These are phyloP conservation scores for Haplographium delicatum DNA, from an alignment of 495 filamentous ascomycete genomes.

Conservation along the genomic window DNA sequence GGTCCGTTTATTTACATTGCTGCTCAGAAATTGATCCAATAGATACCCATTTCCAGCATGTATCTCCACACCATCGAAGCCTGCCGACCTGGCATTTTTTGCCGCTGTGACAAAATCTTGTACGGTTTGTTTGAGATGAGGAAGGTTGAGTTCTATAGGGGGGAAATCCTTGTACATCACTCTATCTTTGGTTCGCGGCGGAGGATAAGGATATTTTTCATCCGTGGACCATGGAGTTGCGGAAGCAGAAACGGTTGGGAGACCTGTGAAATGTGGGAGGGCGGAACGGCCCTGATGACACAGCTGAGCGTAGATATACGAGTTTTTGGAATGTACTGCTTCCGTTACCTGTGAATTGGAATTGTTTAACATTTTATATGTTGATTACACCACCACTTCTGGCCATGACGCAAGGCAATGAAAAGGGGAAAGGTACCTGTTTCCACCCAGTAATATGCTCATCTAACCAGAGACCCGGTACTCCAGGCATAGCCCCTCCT, in stretches of 20 bases:
- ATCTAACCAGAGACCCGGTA: conserved; percentile 42
- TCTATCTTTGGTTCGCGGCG: conserved; percentile 14
- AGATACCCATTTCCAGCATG: conserved; percentile 61
- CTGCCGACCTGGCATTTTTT: conserved; percentile 53
- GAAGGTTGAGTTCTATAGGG: conserved; percentile 39
- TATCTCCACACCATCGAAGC: conserved; percentile 61
- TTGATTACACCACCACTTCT: too few species aligned
- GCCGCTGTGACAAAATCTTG: conserved; percentile 42
- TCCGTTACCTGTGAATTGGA: too few species aligned
- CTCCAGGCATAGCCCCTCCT: conserved; percentile 42
- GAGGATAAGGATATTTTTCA: conserved; percentile 14
- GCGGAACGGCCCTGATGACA: conserved; percentile 46
- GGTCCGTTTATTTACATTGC: conserved; percentile 49
- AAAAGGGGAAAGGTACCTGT: too few species aligned
- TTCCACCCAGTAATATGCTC: conserved; percentile 45
- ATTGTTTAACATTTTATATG: too few species aligned
- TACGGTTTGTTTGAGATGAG: conserved; percentile 36
- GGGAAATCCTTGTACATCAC: conserved; percentile 38
- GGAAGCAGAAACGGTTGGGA: conserved; percentile 14
- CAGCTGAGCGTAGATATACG: conserved; percentile 46
- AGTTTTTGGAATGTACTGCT: conserved; percentile 44
- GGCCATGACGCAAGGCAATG: too few species aligned
- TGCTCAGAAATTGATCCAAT: conserved; percentile 54
- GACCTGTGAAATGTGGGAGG: conserved; percentile 36
- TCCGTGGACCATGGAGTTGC: conserved; percentile 10